A percentile compares a stretch with the other conserved stretches of the same genome.
These are phyloP conservation scores for Myxozyma kluyveri DNA, from an alignment of 805 yeast genomes.

Conservation along the genomic window DNA sequence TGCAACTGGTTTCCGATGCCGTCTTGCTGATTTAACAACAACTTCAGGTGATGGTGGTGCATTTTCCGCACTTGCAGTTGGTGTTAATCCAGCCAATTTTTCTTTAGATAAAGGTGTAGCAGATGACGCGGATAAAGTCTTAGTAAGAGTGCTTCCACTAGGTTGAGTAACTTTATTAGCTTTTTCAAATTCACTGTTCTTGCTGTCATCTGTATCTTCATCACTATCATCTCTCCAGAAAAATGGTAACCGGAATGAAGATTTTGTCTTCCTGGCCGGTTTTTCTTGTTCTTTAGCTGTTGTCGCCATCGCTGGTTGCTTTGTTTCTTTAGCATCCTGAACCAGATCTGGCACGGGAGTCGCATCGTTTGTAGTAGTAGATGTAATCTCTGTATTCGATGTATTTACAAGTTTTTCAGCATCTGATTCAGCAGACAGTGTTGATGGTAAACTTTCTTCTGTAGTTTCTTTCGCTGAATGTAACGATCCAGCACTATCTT, in stretches of 20 bases:
- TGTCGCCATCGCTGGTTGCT: background rate
- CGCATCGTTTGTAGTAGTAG: too few relatives aligned
- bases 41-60: background rate
- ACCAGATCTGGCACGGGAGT: too few relatives aligned
- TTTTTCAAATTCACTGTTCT: background rate
- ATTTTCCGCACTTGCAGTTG: background rate
- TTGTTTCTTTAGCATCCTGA: background rate
- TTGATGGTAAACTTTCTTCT: too few relatives aligned
- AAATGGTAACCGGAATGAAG: conserved; percentile 26
- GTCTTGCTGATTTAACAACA: background rate
- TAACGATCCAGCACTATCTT: background rate
- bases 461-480: too few relatives aligned
- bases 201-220: conserved; percentile 5
- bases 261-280: conserved; percentile 3
- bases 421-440: too few relatives aligned
- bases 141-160: background rate
- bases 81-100: background rate
- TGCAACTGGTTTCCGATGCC: conserved; percentile 13
- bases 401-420: too few relatives aligned
- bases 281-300: background rate
- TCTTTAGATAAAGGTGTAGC: background rate
- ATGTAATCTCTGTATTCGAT: too few relatives aligned
- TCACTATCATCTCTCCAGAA: conserved; percentile 30
- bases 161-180: background rate
- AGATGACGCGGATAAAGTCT: background rate